Evolutionary conservation across 1,284 basidiomycete species (phyloP).

Genomic region (Clitocybe nebularis): DNA sequence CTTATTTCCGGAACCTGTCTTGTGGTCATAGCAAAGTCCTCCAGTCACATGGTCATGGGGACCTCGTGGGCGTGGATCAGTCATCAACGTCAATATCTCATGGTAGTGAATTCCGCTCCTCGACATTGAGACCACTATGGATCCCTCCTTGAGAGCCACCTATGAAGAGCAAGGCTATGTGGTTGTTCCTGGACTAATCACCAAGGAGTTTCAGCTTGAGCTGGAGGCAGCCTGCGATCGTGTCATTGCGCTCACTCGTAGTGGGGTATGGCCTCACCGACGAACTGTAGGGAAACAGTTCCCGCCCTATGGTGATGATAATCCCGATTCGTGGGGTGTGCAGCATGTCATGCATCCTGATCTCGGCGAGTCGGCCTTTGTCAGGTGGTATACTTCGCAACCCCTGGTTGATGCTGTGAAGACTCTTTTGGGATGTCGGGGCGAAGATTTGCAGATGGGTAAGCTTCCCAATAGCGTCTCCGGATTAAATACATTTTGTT

Average conservation of each 20-base stretch:
- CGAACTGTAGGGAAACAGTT: conserved; percentile 81
- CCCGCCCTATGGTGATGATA: conserved; percentile 63
- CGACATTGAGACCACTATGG: conserved; percentile 8
- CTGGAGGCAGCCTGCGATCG: conserved; percentile 53
- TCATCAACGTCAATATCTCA: background rate
- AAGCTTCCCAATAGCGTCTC: conserved; percentile 18
- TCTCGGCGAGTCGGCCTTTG: conserved; percentile 56
- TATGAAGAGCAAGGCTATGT: conserved; percentile 74
- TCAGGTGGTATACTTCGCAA: conserved; percentile 65
- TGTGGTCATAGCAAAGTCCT: no score
- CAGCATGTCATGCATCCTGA: conserved; percentile 80
- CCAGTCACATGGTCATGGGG: background rate
- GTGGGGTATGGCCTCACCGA: conserved; percentile 63
- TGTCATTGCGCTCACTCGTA: conserved; percentile 53
- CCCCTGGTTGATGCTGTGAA: conserved; percentile 45
- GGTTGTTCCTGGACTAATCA: conserved; percentile 60
- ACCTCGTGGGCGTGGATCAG: background rate
- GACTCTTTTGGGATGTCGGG: conserved; percentile 53
- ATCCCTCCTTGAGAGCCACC: conserved; percentile 22
- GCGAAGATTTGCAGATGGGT: conserved; percentile 72
- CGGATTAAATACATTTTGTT: background rate
- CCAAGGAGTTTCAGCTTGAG: conserved; percentile 32
- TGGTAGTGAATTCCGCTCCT: background rate
- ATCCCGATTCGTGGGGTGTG: conserved; percentile 75
- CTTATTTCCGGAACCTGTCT: no score